Evolutionary conservation across 2,329 filamentous ascomycete species (phyloP).

Genomic region (Fusarium haematococcum): DNA sequence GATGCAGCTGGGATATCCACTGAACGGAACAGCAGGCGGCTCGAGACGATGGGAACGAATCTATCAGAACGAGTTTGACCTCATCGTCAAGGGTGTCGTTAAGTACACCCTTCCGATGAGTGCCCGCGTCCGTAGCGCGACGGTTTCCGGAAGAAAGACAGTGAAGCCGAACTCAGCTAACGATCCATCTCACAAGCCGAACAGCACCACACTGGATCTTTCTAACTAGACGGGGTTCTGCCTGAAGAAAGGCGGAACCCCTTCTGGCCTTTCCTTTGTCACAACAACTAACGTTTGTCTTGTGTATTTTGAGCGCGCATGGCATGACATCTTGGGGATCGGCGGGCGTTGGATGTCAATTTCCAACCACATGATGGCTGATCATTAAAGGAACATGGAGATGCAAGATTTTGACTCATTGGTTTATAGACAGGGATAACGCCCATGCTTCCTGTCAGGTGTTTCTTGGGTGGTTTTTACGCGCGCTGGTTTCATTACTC

Average conservation of each 20-base stretch:
- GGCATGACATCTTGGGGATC: conserved; percentile 50
- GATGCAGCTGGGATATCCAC: conserved; percentile 83
- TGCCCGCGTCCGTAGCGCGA: conserved; percentile 68
- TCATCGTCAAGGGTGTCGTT: conserved; percentile 91
- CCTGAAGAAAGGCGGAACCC: conserved; percentile 23
- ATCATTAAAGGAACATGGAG: conserved; percentile 43
- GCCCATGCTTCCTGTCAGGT: conserved; percentile 40
- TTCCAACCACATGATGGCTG: conserved; percentile 47
- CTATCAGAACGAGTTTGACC: conserved; percentile 89
- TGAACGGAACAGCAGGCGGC: conserved; percentile 89
- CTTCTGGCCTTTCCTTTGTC: conserved; percentile 44
- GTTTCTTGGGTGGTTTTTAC: conserved; percentile 44
- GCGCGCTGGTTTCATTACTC: conserved; percentile 13
- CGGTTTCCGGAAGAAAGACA: conserved; percentile 69
- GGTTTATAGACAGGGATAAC: conserved; percentile 44
- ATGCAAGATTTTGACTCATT: conserved; percentile 42
- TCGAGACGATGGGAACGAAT: conserved; percentile 91
- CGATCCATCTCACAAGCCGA: conserved; percentile 73
- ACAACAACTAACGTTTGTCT: conserved; percentile 36
- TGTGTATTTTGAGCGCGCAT: conserved; percentile 52
- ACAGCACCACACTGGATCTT: conserved; percentile 70
- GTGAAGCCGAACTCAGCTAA: conserved; percentile 74
- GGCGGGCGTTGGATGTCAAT: conserved; percentile 50
- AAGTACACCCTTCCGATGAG: conserved; percentile 80
- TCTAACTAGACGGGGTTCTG: conserved; percentile 30